phyloP scores from a whole-genome alignment of 2,329 filamentous ascomycete genomes.

The Phaeophleospora eucalypticola region DNA sequence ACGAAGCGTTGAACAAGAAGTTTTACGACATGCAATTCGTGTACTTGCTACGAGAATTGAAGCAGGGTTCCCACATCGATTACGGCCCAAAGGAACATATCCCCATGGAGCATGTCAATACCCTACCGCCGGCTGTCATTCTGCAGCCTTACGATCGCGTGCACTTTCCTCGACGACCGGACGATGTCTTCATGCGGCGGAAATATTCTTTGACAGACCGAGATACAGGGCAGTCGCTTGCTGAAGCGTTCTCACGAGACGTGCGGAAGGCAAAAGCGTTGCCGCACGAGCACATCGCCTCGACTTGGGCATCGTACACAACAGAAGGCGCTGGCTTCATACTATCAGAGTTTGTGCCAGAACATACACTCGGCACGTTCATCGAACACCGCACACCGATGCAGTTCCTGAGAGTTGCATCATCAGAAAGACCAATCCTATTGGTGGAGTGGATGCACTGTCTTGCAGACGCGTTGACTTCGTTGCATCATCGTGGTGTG shows the following conservation, averaged over 20 bases:
- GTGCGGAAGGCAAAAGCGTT: slow-evolving; percentile 56
- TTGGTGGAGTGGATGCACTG: slow-evolving; percentile 73
- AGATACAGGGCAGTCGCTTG: slow-evolving; percentile 22
- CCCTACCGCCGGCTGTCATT: slow-evolving; percentile 46
- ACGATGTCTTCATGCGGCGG: slow-evolving; percentile 44
- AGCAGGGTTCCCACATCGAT: slow-evolving; percentile 56
- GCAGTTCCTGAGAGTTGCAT: slow-evolving; percentile 59
- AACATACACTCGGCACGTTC: slow-evolving; percentile 64
- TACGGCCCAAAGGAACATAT: slow-evolving; percentile 66
- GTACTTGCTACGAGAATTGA: slow-evolving; percentile 63
- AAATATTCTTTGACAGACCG: slow-evolving; percentile 30
- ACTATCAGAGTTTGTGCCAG: slow-evolving; percentile 62
- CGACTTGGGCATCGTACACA: slow-evolving; percentile 67
- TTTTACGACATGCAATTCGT: slow-evolving; percentile 69
- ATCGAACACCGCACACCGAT: slow-evolving; percentile 58
- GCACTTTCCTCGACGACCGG: slow-evolving; percentile 58
- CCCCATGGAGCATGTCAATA: slow-evolving; percentile 64
- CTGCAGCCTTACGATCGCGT: slow-evolving; percentile 57
- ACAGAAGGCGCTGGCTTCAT: slow-evolving; percentile 61
- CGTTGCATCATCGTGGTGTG: slow-evolving; percentile 60
- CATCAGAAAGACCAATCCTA: slow-evolving; percentile 55
- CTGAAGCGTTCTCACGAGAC: slow-evolving; percentile 56
- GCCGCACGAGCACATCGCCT: slow-evolving; percentile 66
- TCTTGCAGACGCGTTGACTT: slow-evolving; percentile 63
- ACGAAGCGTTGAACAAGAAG: slow-evolving; percentile 61